phyloP scores from a whole-genome alignment of 192 early-diverging fungal species.

The Allomyces macrogynus region DNA sequence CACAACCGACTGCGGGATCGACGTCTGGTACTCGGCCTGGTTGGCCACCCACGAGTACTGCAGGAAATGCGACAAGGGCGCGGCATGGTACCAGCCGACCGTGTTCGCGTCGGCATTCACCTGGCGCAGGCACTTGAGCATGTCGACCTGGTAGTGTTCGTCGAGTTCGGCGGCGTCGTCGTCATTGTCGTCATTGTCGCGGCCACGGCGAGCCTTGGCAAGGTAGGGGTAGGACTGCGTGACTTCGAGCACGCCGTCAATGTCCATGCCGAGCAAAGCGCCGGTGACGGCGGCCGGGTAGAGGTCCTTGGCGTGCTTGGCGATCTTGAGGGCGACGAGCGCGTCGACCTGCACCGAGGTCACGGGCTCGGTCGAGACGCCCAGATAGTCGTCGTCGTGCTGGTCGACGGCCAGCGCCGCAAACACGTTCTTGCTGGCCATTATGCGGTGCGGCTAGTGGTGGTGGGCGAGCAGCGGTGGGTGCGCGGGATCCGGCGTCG shows the following conservation, averaged over 20 bases:
- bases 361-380: slow-evolving; percentile 20
- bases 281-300: slow-evolving; percentile 65
- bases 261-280: slow-evolving; percentile 83
- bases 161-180: slow-evolving; percentile 18
- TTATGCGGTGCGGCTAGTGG: background rate
- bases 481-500: too few species aligned
- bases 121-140: slow-evolving; percentile 79
- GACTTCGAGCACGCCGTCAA: slow-evolving; percentile 73
- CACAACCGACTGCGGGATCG: slow-evolving; percentile 59
- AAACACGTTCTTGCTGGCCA: slow-evolving; percentile 13
- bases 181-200: slow-evolving; percentile 7
- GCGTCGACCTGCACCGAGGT: slow-evolving; percentile 50
- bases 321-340: slow-evolving; percentile 81
- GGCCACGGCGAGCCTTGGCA: background rate
- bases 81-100: slow-evolving; percentile 93
- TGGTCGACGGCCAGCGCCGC: slow-evolving; percentile 16
- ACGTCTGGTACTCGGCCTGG: slow-evolving; percentile 76
- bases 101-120: slow-evolving; percentile 92
- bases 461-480: too few species aligned
- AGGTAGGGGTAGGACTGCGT: slow-evolving; percentile 66
- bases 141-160: slow-evolving; percentile 74
- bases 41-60: slow-evolving; percentile 75
- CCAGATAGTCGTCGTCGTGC: slow-evolving; percentile 6
- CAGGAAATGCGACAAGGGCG: slow-evolving; percentile 71
- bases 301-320: slow-evolving; percentile 80